A percentile compares a stretch with the other conserved stretches of the same genome.
Evolutionary conservation across 352 stramenopile genomes (phyloP).

Genomic region (Globisporangium abappressorium): DNA sequence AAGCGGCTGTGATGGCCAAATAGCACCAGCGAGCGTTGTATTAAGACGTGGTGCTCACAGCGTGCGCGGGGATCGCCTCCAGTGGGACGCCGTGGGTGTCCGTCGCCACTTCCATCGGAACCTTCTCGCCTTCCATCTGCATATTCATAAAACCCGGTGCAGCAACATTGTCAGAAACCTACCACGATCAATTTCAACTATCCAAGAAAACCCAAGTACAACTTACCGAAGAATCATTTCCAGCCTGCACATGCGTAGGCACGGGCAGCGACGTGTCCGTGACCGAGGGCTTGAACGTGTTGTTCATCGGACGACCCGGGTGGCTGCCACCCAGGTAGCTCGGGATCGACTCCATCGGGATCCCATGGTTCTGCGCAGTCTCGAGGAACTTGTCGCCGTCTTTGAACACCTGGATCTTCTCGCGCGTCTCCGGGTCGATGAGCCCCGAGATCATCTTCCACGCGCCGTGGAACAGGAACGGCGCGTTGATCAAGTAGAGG

Average conservation of each 20-base stretch:
- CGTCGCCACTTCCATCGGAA: neutral
- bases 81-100: neutral
- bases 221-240: neutral
- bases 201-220: neutral
- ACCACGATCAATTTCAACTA: neutral
- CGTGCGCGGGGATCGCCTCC: neutral
- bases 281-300: constrained; percentile 59
- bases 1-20: neutral
- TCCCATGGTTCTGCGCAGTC: constrained; percentile 54
- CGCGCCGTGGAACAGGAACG: constrained; percentile 78
- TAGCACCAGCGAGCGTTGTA: neutral
- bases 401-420: constrained; percentile 86
- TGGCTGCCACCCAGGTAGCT: constrained; percentile 58
- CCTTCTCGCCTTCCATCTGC: constrained; percentile 9
- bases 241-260: constrained; percentile 2
- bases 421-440: constrained; percentile 69
- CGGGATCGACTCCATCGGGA: constrained; percentile 56
- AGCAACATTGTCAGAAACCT: neutral
- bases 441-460: constrained; percentile 77
- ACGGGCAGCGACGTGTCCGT: constrained; percentile 55
- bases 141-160: neutral
- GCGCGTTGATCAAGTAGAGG: constrained; percentile 79
- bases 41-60: neutral
- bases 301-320: constrained; percentile 55
- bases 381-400: constrained; percentile 56